These are phyloP conservation scores for Pseudozyma hubeiensis DNA, from an alignment of 1,284 basidiomycete species.

Conservation along the genomic window DNA sequence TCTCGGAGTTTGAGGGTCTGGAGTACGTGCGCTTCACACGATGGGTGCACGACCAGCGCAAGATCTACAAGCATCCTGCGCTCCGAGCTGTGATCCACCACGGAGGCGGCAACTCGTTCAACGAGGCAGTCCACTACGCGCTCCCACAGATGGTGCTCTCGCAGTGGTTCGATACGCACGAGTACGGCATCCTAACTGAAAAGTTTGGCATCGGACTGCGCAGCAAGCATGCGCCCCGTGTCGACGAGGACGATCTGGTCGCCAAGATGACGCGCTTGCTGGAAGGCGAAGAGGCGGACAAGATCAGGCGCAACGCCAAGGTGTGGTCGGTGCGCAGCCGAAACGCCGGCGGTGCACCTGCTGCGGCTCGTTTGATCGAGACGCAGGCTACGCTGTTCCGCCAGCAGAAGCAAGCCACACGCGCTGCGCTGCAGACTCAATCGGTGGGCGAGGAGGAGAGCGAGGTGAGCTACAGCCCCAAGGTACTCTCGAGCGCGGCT, in stretches of 20 bases:
- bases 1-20: conserved; percentile 47
- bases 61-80: conserved; percentile 58
- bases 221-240: conserved; percentile 43
- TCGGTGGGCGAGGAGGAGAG: conserved; percentile 1
- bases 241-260: conserved; percentile 48
- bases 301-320: conserved; percentile 41
- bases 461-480: conserved; percentile 7
- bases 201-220: conserved; percentile 51
- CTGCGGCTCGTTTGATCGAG: conserved; percentile 52
- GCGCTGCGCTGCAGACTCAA: background rate
- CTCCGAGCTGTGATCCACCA: conserved; percentile 59
- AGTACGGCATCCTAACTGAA: conserved; percentile 48
- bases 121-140: conserved; percentile 61
- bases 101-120: conserved; percentile 65
- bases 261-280: conserved; percentile 44
- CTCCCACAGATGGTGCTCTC: conserved; percentile 60
- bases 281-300: conserved; percentile 28
- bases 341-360: conserved; percentile 52
- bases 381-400: conserved; percentile 27
- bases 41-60: conserved; percentile 54
- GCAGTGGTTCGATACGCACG: conserved; percentile 64
- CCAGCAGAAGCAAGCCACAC: conserved; percentile 26
- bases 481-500: conserved; percentile 13
- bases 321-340: conserved; percentile 45
- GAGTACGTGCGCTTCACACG: conserved; percentile 51